Evolutionary conservation across 2,329 filamentous ascomycete species (phyloP).

Genomic region (Exophiala lecanii-corni): DNA sequence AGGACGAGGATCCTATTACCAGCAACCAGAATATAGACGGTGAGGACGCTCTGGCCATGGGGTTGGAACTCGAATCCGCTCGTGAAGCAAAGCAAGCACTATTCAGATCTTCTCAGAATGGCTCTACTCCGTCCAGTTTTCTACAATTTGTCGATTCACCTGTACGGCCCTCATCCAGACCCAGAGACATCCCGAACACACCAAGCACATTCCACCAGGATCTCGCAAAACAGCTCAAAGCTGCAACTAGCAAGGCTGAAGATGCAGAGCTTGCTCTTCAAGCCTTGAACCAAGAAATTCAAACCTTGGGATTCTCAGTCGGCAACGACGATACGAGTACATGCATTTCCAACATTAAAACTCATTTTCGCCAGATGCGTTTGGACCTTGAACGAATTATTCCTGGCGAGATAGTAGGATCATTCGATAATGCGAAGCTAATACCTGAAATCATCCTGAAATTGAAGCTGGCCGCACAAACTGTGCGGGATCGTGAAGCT

Average conservation of each 20-base stretch:
- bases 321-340: slow-evolving; percentile 27
- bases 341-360: slow-evolving; percentile 35
- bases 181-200: slow-evolving; percentile 31
- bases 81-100: slow-evolving; percentile 37
- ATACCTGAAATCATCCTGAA: slow-evolving; percentile 38
- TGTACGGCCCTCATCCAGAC: slow-evolving; percentile 11
- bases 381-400: slow-evolving; percentile 40
- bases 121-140: slow-evolving; percentile 5
- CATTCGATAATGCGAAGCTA: slow-evolving; percentile 36
- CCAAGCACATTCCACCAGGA: slow-evolving; percentile 37
- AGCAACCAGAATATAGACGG: slow-evolving; percentile 22
- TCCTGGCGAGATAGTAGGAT: slow-evolving; percentile 40
- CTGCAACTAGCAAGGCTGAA: slow-evolving; percentile 35
- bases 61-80: slow-evolving; percentile 36
- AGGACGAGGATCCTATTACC: slow-evolving; percentile 23
- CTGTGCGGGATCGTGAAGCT: slow-evolving; percentile 31
- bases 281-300: slow-evolving; percentile 34
- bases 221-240: slow-evolving; percentile 34
- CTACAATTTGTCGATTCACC: slow-evolving; percentile 27
- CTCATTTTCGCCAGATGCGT: slow-evolving; percentile 39
- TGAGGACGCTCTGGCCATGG: slow-evolving; percentile 30
- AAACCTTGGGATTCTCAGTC: slow-evolving; percentile 37
- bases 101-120: slow-evolving; percentile 33
- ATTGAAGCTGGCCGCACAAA: slow-evolving; percentile 30
- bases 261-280: slow-evolving; percentile 36